Evolutionary conservation across 116 monocot genomes (phyloP).

Genomic region (Trichopus zeylanicus): DNA sequence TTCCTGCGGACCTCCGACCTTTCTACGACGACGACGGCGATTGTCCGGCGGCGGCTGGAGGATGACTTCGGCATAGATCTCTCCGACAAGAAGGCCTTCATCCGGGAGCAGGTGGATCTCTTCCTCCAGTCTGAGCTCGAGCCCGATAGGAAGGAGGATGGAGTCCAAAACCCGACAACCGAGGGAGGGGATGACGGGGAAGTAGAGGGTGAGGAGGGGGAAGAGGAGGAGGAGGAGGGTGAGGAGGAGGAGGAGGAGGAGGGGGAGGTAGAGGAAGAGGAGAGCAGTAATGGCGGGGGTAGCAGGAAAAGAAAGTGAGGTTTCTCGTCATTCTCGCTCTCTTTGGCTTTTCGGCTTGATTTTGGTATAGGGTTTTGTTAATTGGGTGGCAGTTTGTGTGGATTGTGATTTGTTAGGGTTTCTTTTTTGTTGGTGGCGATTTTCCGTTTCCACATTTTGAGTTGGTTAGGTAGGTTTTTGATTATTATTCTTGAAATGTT

Average conservation of each 20-base stretch:
- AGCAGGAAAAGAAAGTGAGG: conserved; percentile 41
- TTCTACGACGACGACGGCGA: conserved; percentile 58
- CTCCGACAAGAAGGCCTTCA: conserved; percentile 67
- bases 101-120: conserved; percentile 78
- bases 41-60: conserved; percentile 68
- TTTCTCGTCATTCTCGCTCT: neutral
- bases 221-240: conserved; percentile 17
- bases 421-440: neutral
- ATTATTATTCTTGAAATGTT: too few species aligned
- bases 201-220: conserved; percentile 9
- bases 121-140: conserved; percentile 42
- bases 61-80: conserved; percentile 66
- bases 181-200: conserved; percentile 18
- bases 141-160: conserved; percentile 3
- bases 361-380: neutral
- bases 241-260: conserved; percentile 28
- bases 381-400: neutral
- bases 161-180: conserved; percentile 6
- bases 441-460: conserved; percentile 1
- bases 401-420: conserved; percentile 1
- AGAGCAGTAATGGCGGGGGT: conserved; percentile 15
- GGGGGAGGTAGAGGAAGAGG: conserved; percentile 28
- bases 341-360: neutral
- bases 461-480: neutral
- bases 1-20: conserved; percentile 72